These are phyloP conservation scores for Xylariaceae sp. DNA, from an alignment of 2,329 filamentous ascomycete species.

Conservation along the genomic window DNA sequence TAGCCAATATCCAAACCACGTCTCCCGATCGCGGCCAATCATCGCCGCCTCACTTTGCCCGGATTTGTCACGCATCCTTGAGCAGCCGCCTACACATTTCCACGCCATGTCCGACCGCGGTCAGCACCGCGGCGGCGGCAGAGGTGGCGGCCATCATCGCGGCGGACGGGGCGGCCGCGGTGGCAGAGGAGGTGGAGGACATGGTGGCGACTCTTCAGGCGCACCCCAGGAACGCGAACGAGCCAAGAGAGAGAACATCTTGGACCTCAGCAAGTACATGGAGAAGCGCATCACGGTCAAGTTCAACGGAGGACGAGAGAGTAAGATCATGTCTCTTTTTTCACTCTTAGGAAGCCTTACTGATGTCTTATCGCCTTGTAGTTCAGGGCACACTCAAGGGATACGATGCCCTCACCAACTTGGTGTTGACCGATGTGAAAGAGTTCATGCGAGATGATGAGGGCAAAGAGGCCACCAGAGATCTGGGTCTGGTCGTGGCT, in stretches of 20 bases:
- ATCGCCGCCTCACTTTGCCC: background rate
- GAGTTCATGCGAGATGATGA: slow-evolving; percentile 90
- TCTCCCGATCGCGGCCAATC: background rate
- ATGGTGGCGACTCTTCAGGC: slow-evolving; percentile 42
- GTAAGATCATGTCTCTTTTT: slow-evolving; percentile 44
- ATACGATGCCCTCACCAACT: slow-evolving; percentile 96
- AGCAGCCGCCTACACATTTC: slow-evolving; percentile 12
- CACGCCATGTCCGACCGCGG: slow-evolving; percentile 49
- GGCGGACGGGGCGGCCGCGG: slow-evolving; percentile 38
- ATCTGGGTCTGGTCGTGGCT: slow-evolving; percentile 82
- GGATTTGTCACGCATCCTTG: background rate
- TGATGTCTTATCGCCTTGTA: slow-evolving; percentile 34
- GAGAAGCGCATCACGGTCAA: slow-evolving; percentile 94
- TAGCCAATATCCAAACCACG: too few relatives aligned
- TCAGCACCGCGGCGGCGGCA: slow-evolving; percentile 45
- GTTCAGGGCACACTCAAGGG: slow-evolving; percentile 89
- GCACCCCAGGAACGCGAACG: slow-evolving; percentile 59
- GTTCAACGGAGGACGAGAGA: slow-evolving; percentile 91
- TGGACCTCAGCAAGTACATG: slow-evolving; percentile 94
- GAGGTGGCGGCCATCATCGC: slow-evolving; percentile 36
- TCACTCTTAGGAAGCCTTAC: background rate
- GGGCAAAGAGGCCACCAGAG: slow-evolving; percentile 77
- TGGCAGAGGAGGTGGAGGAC: slow-evolving; percentile 39
- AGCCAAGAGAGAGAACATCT: slow-evolving; percentile 97
- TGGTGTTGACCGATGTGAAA: slow-evolving; percentile 91